Base-by-base conservation (phyloP, 371 early-diverging fungal genomes). In the Mortierella sp. region DNA sequence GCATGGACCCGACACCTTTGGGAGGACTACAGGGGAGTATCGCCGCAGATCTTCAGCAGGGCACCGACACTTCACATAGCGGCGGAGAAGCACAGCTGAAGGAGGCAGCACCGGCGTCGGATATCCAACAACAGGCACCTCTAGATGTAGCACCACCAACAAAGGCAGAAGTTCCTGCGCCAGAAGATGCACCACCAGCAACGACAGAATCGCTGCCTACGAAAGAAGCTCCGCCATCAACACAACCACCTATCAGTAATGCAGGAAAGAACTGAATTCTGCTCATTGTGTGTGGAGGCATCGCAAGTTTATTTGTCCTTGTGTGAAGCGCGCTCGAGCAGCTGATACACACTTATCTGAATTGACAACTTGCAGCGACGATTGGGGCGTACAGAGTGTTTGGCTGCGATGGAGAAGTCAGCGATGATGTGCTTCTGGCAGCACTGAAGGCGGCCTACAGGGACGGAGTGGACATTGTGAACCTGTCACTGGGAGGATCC, bases 351-450 rank as follows among this genome's bases (percentile, higher is more conserved):
- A n/a, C 9, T 40, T 71, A 44, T 9, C 77, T 61, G 43, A 48
- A 34, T 44, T 26, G 8, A 40, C 59, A 3, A 46, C 72, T 73
- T 80, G 16, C 16, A 89, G 91, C 86, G 2, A 94, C 90, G 0
- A 82, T 94, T 69, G 94, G 94, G 11, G 93, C 91, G 3, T 95
- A 94, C 76, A 86, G 94, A 50, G 91, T 94, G 0, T 96, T 97
- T 88, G 95, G 96, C 34, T 97, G 97, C 83, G 78, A 83, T 2
- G 96, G 95, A 10, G 90, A 90, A 69, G 92, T 94, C n/a, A 87
- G 93, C 0, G 91, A 91, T 50, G 96, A 96, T 75, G 87, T 94
- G 9, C 90, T 96, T 13, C 88, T 95, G 73, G 90, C 90, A 61
- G 96, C 95, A 0, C 90, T 96, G 89, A 93, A 93, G 51, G 43